Base-by-base conservation (phyloP, 768 basidiomycete species). In the Boletus insuetus region DNA sequence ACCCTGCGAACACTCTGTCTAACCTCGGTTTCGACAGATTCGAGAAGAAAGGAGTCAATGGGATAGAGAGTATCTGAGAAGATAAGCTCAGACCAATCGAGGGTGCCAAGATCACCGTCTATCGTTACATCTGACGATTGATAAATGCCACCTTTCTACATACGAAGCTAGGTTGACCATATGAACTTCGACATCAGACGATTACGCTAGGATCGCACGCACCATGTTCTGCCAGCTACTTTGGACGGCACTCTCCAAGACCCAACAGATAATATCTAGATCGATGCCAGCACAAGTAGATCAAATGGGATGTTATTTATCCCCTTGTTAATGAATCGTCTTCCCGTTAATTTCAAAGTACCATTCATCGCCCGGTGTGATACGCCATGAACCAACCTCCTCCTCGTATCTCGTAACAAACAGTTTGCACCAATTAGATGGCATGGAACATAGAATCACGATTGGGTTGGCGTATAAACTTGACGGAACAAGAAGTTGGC, bases 191-290 rank as follows among this genome's bases (percentile, higher is more conserved):
- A 38, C 12, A 32, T 53, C 31, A 37, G 8, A 24, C 20, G 29
- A 2, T 20, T 11, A 34, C 48, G 19, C 19, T 50, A 31, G n/a
- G 1, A 19, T 47, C 5, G 14, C 5, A 69, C 75, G 14, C 47
- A 83, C 82, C 82, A 82, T 83, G 56, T 84, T 84, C 66, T 84
- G 83, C n/a, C n/a, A n/a, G 10, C 81, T 81, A 51, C 79, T 80
- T 45, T 69, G 65, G 3, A 81, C 75, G 3, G 79, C 81, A 55
- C 81, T 83, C 66, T 83, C 77, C 14, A 84, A 64, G 20, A 84
- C 69, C 82, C 82, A 84, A 34, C 78, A 68, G 8, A 81, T 80
- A 53, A 76, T 70, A 24, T 79, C 80, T 12, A 77, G 73, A 11
- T 76, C 76, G 13, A 73, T 77, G 39, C 83, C 71, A 31, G 80